Evolutionary conservation across 768 basidiomycete genomes (phyloP), one percentile per base, ranked within the genome.

Genomic region (Imleria badia): DNA sequence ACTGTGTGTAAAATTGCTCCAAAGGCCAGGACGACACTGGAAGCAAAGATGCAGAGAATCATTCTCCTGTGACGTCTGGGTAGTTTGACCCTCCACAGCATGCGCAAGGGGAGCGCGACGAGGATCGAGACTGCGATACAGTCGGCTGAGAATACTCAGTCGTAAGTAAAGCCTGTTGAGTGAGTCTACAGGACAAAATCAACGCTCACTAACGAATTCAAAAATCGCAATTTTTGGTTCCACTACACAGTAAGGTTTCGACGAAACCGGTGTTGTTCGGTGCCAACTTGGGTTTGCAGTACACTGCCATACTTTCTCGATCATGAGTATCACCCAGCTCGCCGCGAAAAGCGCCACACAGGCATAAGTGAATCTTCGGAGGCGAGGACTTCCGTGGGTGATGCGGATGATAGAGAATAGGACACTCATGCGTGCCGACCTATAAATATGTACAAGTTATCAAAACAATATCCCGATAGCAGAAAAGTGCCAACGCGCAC

Each of bases 11-110:
- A 60, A 11, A 66, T 46, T 5, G 62, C 48, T 20, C 39, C 62
- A 6, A 64, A 23, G 9, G 60, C 58, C 1, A 66, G 35, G 19
- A 60, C 12, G 26, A 64, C 31, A 22, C 65, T 56, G 11, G 65
- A 66, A 31, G 62, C 51, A 14, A 66, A 60, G 22, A 60, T 46
- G n/a, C 31, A 54, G 33, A 66, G 58, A 23, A 66, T 64, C 66
- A 64, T 66, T 35, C 65, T 52, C n/a, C 49, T 53, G 36, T 66
- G 60, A 20, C 58, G 41, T 41, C 4, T 51, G 1, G 65, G 65
- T 14, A 64, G 39, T 33, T 58, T 66, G 20, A 66, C 46, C 43
- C 41, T 56, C 62, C 65, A 64, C 4, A 66, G 53, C 52, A 66
- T 56, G 6, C 53, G 44, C 5, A 66, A 26, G 23, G 65, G 65